Base-by-base conservation (phyloP, 179 eudicot genomes). In the Actinidia arguta region DNA sequence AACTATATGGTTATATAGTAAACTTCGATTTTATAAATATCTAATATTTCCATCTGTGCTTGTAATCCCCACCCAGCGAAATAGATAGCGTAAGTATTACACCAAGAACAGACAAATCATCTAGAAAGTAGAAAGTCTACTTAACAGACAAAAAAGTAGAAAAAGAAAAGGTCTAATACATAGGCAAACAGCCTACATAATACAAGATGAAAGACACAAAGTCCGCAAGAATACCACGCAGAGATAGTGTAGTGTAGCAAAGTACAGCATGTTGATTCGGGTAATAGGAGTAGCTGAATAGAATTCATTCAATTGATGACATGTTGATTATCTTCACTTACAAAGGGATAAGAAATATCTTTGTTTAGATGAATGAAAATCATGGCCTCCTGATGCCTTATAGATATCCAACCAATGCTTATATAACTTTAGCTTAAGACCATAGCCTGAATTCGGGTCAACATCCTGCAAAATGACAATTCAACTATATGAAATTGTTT, bases 371-470 rank as follows among this genome's bases (percentile, higher is more conserved):
- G 90, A 86, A 85, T 92, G 84, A 86, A 93, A 92, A 79, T 88
- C 86, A 64, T 76, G 84, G 88, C 93, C 92, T 81, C 94, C 93
- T 39, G 92, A 83, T 78, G 88, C 85, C 81, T 89, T 82, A 86
- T 87, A 95, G 68, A 82, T 85, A 78, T 90, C 92, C 89, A 90
- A 82, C 98, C 98, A 95, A 88, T 95, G 92, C 83, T 95, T 89
- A 64, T 90, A 87, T 70, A 97, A 62, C 78, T 86, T 90, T 83
- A 82, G 86, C 83, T 93, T 95, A 74, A 94, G 87, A 86, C 88
- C 93, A 75, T 86, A 88, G 80, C 85, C 78, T 12, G 85, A 75
- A 84, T 73, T 58, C 82, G 52, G 59, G 82, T 86, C 90, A 63
- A 54, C 66, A 79, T 90, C 97, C 99, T 97, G 86, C 76, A 87